Percentiles rank a stretch among this genome's conserved stretches.
These are phyloP conservation scores for Metschnikowia bowlesiae DNA, from an alignment of 805 yeast genomes.

Conservation along the genomic window DNA sequence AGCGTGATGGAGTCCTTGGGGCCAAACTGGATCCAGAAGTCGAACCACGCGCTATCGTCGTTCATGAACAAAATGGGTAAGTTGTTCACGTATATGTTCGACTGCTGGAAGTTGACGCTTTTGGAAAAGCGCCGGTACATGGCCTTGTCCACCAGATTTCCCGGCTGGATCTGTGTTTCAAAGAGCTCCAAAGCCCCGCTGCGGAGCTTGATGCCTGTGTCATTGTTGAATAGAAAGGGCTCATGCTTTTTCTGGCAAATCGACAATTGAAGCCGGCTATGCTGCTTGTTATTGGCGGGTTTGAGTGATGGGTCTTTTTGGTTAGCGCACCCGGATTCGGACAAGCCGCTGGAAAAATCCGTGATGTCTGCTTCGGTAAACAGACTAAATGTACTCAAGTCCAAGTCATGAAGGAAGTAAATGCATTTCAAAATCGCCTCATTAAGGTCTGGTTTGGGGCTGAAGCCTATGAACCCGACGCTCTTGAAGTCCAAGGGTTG, in stretches of 20 bases:
- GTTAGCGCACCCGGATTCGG: background rate
- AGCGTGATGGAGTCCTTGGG: conserved; percentile 25
- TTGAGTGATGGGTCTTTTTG: background rate
- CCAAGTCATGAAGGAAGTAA: conserved; percentile 43
- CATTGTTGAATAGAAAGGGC: conserved; percentile 18
- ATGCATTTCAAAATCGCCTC: conserved; percentile 47
- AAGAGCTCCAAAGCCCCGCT: background rate
- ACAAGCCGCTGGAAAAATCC: conserved; percentile 10
- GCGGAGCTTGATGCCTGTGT: background rate
- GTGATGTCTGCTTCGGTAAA: conserved; percentile 32
- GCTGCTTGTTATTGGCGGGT: background rate
- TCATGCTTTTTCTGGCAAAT: conserved; percentile 38
- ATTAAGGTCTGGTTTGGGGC: conserved; percentile 27
- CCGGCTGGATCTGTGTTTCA: background rate
- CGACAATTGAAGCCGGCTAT: conserved; percentile 19
- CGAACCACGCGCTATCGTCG: conserved; percentile 40
- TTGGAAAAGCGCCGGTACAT: conserved; percentile 15
- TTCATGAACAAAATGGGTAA: conserved; percentile 55
- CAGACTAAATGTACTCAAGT: conserved; percentile 42
- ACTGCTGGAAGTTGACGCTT: conserved; percentile 48
- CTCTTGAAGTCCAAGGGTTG: conserved; percentile 29
- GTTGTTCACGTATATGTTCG: conserved; percentile 69
- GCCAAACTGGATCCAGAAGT: conserved; percentile 40
- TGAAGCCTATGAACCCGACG: conserved; percentile 49
- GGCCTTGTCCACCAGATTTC: background rate